Evolutionary conservation across 2,329 filamentous ascomycete genomes (phyloP).

Genomic region (Aspergillus sojae): DNA sequence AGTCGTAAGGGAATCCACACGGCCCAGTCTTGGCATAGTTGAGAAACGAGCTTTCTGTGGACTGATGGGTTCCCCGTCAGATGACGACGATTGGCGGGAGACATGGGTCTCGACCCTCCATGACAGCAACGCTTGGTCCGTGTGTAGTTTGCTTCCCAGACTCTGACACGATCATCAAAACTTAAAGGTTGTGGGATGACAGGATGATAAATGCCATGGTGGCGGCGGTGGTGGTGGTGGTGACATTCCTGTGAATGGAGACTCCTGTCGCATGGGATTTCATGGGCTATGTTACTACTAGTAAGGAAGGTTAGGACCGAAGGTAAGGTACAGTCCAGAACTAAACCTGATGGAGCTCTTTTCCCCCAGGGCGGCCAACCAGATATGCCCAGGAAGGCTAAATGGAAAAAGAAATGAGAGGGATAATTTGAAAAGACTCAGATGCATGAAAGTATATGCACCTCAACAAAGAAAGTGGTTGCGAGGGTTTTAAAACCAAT

Average conservation of each 20-base stretch:
- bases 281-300: neutral
- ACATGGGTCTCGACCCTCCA: conserved; percentile 16
- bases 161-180: neutral
- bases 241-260: neutral
- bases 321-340: conserved; percentile 2
- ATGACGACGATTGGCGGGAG: conserved; percentile 16
- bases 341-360: neutral
- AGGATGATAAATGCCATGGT: neutral
- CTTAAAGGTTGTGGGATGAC: conserved; percentile 2
- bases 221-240: neutral
- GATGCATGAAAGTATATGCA: conserved; percentile 1
- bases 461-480: neutral
- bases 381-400: neutral
- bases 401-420: conserved; percentile 2
- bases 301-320: neutral
- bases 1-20: neutral
- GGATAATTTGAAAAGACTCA: conserved; percentile 3
- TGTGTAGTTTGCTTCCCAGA: conserved; percentile 10
- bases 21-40: conserved; percentile 1
- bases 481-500: neutral
- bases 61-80: conserved; percentile 6
- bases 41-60: conserved; percentile 5
- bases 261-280: neutral
- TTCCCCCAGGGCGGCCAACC: neutral
- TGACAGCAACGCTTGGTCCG: conserved; percentile 21